These are phyloP conservation scores for Multifurca ochricompacta DNA, from an alignment of 768 basidiomycete genomes.

Conservation along the genomic window DNA sequence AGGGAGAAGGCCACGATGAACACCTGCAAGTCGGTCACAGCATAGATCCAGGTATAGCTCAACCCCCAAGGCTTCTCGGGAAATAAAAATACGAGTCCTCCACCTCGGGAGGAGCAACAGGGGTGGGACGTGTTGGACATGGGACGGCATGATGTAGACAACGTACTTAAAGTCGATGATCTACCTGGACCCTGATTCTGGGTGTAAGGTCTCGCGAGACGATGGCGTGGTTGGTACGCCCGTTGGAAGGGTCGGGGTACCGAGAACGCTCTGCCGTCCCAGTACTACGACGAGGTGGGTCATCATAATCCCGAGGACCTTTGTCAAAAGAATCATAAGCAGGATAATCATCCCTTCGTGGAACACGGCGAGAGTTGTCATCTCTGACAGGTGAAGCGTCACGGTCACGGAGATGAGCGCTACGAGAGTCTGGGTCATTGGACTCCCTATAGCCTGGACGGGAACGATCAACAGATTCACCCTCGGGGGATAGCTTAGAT, in stretches of 20 bases:
- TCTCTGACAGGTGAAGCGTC: conserved; percentile 15
- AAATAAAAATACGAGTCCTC: conserved; percentile 15
- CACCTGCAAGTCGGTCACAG: conserved; percentile 18
- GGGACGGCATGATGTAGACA: conserved; percentile 22
- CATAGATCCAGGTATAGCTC: conserved; percentile 18
- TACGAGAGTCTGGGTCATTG: conserved; percentile 3
- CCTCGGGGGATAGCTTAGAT: conserved; percentile 6
- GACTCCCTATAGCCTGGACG: conserved; percentile 13
- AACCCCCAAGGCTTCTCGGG: conserved; percentile 22
- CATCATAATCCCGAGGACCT: conserved; percentile 11
- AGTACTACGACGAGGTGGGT: conserved; percentile 6
- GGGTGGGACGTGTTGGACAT: conserved; percentile 10
- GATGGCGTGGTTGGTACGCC: conserved; percentile 6
- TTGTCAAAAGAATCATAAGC: conserved; percentile 16
- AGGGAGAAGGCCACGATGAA: conserved; percentile 21
- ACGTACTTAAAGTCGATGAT: conserved; percentile 24
- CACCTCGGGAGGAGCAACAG: conserved; percentile 19
- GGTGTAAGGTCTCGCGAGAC: conserved; percentile 9
- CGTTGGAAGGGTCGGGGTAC: conserved; percentile 5
- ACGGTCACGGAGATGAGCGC: conserved; percentile 10
- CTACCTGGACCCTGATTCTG: conserved; percentile 18
- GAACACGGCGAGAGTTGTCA: conserved; percentile 14
- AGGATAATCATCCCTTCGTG: conserved; percentile 13
- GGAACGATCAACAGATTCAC: conserved; percentile 5
- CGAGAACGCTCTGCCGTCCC: conserved; percentile 11